Evolutionary conservation across 2,329 filamentous ascomycete species (phyloP).

Genomic region (Pseudogymnoascus sp.): DNA sequence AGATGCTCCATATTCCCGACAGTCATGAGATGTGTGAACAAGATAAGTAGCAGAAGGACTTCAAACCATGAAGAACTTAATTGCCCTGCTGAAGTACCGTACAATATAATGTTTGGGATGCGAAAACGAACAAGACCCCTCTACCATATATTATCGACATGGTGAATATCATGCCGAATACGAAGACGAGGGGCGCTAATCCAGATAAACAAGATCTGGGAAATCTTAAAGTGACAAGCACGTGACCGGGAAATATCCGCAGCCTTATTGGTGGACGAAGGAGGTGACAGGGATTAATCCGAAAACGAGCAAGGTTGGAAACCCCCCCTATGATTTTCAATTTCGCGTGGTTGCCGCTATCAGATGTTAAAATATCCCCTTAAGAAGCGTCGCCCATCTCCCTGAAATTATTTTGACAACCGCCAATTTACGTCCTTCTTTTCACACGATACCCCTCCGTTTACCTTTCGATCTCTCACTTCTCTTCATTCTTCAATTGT

Average conservation of each 20-base stretch:
- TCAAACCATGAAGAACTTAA: not conserved
- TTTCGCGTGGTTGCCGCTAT: slow-evolving; percentile 10
- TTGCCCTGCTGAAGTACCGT: not conserved
- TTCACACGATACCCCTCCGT: slow-evolving; percentile 1
- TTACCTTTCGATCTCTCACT: not conserved
- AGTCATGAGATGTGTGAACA: not conserved
- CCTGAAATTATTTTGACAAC: slow-evolving; percentile 4
- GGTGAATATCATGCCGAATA: slow-evolving; percentile 3
- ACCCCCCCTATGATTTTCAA: slow-evolving; percentile 2
- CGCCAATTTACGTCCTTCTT: slow-evolving; percentile 4
- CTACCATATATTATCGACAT: not conserved
- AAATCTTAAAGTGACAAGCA: not conserved
- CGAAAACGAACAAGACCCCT: not conserved
- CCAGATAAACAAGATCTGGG: not conserved
- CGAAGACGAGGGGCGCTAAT: slow-evolving; percentile 2
- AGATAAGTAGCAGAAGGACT: not conserved
- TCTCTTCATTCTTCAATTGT: not conserved
- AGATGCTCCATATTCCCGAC: not conserved
- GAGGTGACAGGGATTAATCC: slow-evolving; percentile 5
- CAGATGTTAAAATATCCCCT: slow-evolving; percentile 10
- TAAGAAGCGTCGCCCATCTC: slow-evolving; percentile 3
- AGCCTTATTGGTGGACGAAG: not conserved
- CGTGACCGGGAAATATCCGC: not conserved
- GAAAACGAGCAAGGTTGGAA: slow-evolving; percentile 3
- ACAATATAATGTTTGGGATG: not conserved